A percentile compares a stretch with the other conserved stretches of the same genome.
phyloP scores from a whole-genome alignment of 1,284 basidiomycete species.

The Apiotrichum porosum region DNA sequence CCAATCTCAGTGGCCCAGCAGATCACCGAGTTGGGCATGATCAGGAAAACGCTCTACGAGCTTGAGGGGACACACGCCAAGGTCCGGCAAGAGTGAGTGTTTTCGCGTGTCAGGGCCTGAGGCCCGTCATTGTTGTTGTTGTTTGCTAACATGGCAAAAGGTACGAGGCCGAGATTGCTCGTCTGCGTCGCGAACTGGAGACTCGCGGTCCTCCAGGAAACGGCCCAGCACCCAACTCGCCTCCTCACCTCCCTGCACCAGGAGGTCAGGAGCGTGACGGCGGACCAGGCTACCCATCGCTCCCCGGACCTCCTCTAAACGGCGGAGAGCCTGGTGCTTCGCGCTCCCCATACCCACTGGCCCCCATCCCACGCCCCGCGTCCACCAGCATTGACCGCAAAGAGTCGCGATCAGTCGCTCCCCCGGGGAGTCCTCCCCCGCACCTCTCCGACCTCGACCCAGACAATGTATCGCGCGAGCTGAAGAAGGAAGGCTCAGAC shows the following conservation, averaged over 20 bases:
- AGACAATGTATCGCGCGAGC: conserved; percentile 53
- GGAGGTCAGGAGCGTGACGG: conserved; percentile 14
- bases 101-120: too few relatives aligned
- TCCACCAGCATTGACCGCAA: conserved; percentile 39
- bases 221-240: conserved; percentile 10
- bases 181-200: conserved; percentile 63
- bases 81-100: conserved; percentile 59
- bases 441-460: conserved; percentile 52
- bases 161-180: conserved; percentile 67
- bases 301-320: conserved; percentile 31
- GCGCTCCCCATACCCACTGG: conserved; percentile 14
- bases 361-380: conserved; percentile 31
- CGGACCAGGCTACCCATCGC: conserved; percentile 18
- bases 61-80: conserved; percentile 69
- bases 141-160: conserved; percentile 25
- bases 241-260: conserved; percentile 24
- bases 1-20: conserved; percentile 59
- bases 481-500: conserved; percentile 77
- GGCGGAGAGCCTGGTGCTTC: conserved; percentile 21
- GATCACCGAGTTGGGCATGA: conserved; percentile 66
- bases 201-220: conserved; percentile 42
- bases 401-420: conserved; percentile 16
- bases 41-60: conserved; percentile 69
- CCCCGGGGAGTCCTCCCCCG: conserved; percentile 24
- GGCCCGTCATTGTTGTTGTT: not conserved